Evolutionary conservation across 441 rosid species (phyloP).

Genomic region (Macaranga tanarius): DNA sequence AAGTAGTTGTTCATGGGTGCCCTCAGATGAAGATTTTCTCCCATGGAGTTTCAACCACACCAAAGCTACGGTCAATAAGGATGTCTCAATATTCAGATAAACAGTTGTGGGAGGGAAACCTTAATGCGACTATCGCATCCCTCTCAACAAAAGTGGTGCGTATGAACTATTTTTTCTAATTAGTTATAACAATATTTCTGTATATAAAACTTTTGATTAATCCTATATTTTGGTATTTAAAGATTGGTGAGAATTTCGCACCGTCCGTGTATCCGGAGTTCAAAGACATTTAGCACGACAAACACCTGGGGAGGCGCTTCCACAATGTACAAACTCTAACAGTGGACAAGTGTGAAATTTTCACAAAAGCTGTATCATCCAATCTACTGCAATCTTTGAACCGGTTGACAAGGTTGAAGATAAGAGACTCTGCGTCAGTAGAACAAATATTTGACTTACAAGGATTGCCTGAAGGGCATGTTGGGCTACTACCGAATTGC

Average conservation of each 20-base stretch:
- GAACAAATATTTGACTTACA: not conserved
- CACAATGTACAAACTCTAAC: not conserved
- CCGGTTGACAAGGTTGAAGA: not conserved
- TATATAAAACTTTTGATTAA: not conserved
- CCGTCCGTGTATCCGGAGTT: conserved; percentile 14
- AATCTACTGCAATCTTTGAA: not conserved
- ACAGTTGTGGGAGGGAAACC: not conserved
- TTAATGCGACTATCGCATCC: conserved; percentile 6
- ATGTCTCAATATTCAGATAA: not conserved
- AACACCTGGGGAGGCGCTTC: conserved; percentile 2
- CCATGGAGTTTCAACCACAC: not conserved
- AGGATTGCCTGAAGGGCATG: not conserved
- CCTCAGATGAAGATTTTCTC: conserved; percentile 17
- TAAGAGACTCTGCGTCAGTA: not conserved
- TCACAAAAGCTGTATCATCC: conserved; percentile 13
- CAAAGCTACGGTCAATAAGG: conserved; percentile 12
- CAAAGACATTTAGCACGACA: not conserved
- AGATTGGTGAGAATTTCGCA: not conserved
- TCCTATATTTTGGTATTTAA: not conserved
- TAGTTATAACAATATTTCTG: not conserved
- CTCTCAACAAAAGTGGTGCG: not conserved
- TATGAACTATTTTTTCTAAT: too few relatives aligned
- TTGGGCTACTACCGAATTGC: conserved; percentile 11
- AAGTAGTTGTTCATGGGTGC: not conserved
- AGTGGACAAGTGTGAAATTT: not conserved